A percentile compares a stretch with the other conserved stretches of the same genome.
phyloP scores from a whole-genome alignment of 495 filamentous ascomycete genomes.

The Neurospora sp. region DNA sequence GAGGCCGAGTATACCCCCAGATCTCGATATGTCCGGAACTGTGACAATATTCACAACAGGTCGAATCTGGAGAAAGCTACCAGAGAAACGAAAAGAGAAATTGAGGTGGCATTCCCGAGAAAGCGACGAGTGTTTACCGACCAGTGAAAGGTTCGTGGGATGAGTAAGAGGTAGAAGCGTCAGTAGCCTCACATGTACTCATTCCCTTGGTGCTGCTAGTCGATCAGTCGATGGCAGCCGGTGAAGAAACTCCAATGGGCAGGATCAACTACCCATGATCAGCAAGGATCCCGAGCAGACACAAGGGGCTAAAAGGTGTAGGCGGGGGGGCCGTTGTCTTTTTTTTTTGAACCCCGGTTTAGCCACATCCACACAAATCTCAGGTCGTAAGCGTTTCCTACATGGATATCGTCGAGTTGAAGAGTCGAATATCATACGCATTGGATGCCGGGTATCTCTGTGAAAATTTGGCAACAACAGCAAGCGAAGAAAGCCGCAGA shows the following conservation, averaged over 20 bases:
- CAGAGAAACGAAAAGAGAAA: neutral
- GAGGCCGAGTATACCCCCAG: slow-evolving; percentile 7
- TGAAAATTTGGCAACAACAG: neutral
- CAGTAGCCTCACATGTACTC: slow-evolving; percentile 1
- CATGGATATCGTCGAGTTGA: neutral
- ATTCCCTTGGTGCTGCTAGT: slow-evolving; percentile 19
- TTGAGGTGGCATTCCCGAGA: neutral
- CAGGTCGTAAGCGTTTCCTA: neutral
- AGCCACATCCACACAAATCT: neutral
- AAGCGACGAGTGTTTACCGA: neutral
- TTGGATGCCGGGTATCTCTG: neutral
- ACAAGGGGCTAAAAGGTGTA: slow-evolving; percentile 6
- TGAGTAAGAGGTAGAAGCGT: neutral
- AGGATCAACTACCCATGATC: slow-evolving; percentile 14
- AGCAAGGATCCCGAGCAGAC: slow-evolving; percentile 11
- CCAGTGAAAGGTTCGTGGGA: neutral
- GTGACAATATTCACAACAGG: neutral
- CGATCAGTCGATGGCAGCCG: slow-evolving; percentile 14
- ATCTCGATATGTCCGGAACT: neutral
- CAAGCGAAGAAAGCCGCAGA: neutral
- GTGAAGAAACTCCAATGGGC: slow-evolving; percentile 9
- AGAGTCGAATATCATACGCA: neutral
- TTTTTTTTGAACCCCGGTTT: slow-evolving; percentile 3
- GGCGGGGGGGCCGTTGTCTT: slow-evolving; percentile 7
- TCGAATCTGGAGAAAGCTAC: neutral